Percentiles rank a stretch among this genome's conserved stretches.
Conservation (phyloP, 2,329 filamentous ascomycete species). For the Scytalidium sp. region DNA sequence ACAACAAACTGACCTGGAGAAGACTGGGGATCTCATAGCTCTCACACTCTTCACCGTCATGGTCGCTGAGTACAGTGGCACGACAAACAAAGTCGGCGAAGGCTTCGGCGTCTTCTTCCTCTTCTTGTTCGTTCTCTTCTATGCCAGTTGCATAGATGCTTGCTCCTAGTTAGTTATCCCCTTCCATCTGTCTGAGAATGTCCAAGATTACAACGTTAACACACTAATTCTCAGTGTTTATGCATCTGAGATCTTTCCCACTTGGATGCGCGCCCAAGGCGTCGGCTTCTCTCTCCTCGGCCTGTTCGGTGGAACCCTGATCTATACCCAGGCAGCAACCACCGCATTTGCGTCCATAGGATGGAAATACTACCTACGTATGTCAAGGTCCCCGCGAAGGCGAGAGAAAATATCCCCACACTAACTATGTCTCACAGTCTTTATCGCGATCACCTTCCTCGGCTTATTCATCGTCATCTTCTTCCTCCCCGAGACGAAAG, state of each 20-base stretch:
- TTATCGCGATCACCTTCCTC: conserved; percentile 1
- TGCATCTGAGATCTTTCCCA: conserved; percentile 29
- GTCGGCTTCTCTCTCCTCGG: conserved; percentile 27
- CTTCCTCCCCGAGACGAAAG: conserved; percentile 4
- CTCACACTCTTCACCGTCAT: conserved; percentile 1
- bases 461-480: not conserved
- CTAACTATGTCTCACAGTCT: conserved; percentile 1
- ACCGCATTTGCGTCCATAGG: conserved; percentile 3
- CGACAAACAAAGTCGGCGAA: conserved; percentile 1
- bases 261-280: conserved; percentile 24
- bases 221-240: conserved; percentile 15
- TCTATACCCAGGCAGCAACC: conserved; percentile 8
- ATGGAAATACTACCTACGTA: conserved; percentile 11
- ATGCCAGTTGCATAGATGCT: not conserved
- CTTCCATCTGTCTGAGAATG: not conserved
- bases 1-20: not conserved
- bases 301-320: conserved; percentile 2
- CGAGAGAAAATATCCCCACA: not conserved
- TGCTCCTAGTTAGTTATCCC: conserved; percentile 1
- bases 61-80: not conserved
- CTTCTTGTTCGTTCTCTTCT: conserved; percentile 1
- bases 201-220: not conserved
- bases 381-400: not conserved
- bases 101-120: conserved; percentile 2
- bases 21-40: not conserved